phyloP scores from a whole-genome alignment of 108 stramenopile genomes.

The Cylindrotheca closterium region DNA sequence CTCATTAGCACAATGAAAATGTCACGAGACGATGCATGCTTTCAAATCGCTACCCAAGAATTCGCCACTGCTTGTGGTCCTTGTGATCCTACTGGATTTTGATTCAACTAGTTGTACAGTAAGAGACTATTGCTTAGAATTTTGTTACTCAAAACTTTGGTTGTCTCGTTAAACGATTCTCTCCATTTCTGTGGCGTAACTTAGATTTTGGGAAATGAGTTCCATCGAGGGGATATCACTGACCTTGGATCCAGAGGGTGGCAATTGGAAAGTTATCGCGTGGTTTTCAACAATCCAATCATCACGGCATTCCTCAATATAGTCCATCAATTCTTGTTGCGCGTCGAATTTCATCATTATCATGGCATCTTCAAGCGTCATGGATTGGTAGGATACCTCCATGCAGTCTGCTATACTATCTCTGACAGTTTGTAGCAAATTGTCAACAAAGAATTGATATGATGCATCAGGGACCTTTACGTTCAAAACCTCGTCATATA shows the following conservation, averaged over 20 bases:
- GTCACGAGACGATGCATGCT: slow-evolving; percentile 48
- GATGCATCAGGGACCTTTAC: slow-evolving; percentile 68
- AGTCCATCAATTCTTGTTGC: slow-evolving; percentile 61
- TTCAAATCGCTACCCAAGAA: slow-evolving; percentile 47
- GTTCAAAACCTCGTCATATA: slow-evolving; percentile 78
- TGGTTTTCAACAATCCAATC: slow-evolving; percentile 81
- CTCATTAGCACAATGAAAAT: slow-evolving; percentile 38
- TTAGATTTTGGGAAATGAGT: slow-evolving; percentile 78
- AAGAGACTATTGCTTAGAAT: too few species aligned
- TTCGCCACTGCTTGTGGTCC: slow-evolving; percentile 40
- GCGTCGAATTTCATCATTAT: slow-evolving; percentile 79
- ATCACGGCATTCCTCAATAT: slow-evolving; percentile 72
- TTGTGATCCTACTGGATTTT: slow-evolving; percentile 42
- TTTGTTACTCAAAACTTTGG: too few species aligned
- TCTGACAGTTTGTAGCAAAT: slow-evolving; percentile 73
- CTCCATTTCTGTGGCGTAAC: slow-evolving; percentile 91
- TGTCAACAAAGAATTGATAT: slow-evolving; percentile 79
- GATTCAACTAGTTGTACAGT: too few species aligned
- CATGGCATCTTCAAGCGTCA: slow-evolving; percentile 67
- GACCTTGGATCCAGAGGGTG: slow-evolving; percentile 52
- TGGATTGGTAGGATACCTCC: slow-evolving; percentile 77
- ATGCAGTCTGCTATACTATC: slow-evolving; percentile 86
- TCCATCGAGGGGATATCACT: slow-evolving; percentile 79
- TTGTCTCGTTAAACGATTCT: slow-evolving; percentile 76
- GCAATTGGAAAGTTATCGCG: slow-evolving; percentile 63